Evolutionary conservation across 177 flowering plant species (phyloP), one percentile per base, ranked within the genome.

Genomic region (Vitis hybrid): DNA sequence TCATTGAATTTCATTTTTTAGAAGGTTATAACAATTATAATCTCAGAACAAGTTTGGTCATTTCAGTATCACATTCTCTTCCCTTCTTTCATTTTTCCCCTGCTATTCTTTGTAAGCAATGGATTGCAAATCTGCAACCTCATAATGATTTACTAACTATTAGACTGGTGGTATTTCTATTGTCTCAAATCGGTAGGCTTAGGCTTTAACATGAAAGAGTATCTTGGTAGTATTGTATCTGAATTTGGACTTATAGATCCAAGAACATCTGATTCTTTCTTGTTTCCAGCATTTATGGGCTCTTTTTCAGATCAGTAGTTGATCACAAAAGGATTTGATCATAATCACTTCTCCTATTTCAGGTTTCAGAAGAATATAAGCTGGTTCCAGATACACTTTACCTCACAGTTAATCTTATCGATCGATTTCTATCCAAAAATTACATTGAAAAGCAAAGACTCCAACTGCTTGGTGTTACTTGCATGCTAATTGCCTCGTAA

Each of bases 401-500:
- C 74, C 83, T 90, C 73, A 84, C 92, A 10, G 84, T 87, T 45
- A 87, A 86, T 66, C 83, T 85, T 78, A 88, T 87, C 16, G 95
- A 90, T 65, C 81, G 94, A 31, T 90, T 82, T 72, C 91, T 90
- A 55, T 90, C 95, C n/a, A 77, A 73, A 48, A 88, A 85, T 71
- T 74, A 64, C 52, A 80, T 90, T 74, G 82, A 83, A 55, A 86
- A 83, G 67, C 87, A 86, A 65, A 77, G 84, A 48, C 84, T 90
- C 2, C 95, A 90, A 72, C 78, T 90, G 20, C 83, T 90, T 60
- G 95, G 95, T 67, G 86, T 90, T 69, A 74, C 95, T 22, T 83
- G 92, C 86, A 87, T 88, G 95, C 80, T 90, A 70, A 85, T 90
- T 53, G 91, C 94, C 62, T 79, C 92, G 94, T 88, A 86, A 86